Evolutionary conservation across 352 stramenopile genomes (phyloP).

Genomic region (Saprolegnia parasitica): DNA sequence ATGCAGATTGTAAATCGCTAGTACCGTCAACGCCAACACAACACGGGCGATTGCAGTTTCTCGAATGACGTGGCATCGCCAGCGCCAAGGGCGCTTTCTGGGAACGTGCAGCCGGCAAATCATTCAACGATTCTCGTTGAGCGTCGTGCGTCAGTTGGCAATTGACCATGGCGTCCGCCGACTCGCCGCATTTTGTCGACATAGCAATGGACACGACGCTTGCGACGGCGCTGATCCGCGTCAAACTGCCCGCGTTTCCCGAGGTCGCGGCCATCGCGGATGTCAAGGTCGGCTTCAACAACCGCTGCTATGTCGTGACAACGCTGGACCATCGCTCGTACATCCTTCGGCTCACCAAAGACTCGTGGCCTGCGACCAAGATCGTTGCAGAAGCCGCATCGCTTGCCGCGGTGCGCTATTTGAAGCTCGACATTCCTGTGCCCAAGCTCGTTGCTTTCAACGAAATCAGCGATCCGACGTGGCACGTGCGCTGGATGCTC

Average conservation of each 20-base stretch:
- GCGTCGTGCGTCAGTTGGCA: not conserved
- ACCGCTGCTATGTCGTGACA: slow-evolving; percentile 1
- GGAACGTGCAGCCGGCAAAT: too few species aligned
- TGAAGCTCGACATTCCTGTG: slow-evolving; percentile 16
- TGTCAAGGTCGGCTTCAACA: slow-evolving; percentile 17
- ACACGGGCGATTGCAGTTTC: not conserved
- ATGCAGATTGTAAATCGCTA: not conserved
- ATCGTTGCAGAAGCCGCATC: slow-evolving; percentile 24
- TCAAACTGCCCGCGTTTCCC: slow-evolving; percentile 3
- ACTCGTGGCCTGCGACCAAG: slow-evolving; percentile 19
- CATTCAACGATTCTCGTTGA: not conserved
- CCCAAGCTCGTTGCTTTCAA: slow-evolving; percentile 13
- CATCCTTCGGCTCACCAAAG: slow-evolving; percentile 16
- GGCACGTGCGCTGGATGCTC: slow-evolving; percentile 21
- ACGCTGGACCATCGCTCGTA: not conserved
- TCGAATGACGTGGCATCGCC: too few species aligned
- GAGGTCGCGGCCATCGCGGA: not conserved
- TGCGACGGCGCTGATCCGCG: not conserved
- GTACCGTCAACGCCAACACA: not conserved
- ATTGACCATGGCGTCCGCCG: not conserved
- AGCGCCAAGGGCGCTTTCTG: too few species aligned
- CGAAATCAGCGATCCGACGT: not conserved
- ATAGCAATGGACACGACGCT: not conserved
- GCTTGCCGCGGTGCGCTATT: not conserved
- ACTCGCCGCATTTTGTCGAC: slow-evolving; percentile 25